Evolutionary conservation across 768 basidiomycete species (phyloP), one percentile per base, ranked within the genome.

Genomic region (Tephrocybe sp.): DNA sequence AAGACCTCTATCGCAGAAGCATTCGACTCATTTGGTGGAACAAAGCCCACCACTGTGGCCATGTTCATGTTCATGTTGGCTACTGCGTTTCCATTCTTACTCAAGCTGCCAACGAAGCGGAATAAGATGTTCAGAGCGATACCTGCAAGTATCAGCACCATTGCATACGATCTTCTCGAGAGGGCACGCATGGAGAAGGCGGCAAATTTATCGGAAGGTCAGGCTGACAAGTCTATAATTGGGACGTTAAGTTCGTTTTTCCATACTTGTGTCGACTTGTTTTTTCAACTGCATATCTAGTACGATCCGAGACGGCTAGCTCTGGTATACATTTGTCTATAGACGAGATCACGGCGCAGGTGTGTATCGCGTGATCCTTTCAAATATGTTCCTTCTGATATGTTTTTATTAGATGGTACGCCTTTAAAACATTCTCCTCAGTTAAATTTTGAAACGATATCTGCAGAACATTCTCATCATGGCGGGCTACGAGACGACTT

Each of bases 261-360:
- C 8, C 31, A 39, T 39, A 6, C 22, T 25, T 45, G 34, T 27
- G 21, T 27, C 38, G 40, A 29, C 18, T 25, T 11, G n/a, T 12
- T 21, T 33, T 24, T 34, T 18, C 19, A 38, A 10, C 19, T 15
- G 10, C 10, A 22, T 10, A 22, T 24, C 4, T 36, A 76, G 75
- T 75, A 38, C 70, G 70, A 43, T 65, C 67, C 1, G 69, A 69
- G 47, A 55, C 50, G 11, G 45, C 51, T 7, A 60, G 65, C 10
- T 27, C 40, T 2, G 21, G 55, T 61, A 0, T 68, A 15, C 47
- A 61, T 37, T n/a, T 76, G 61, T 63, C 68, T 0, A 57, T 62
- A 12, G 74, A 77, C 30, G 76, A 78, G 52, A 67, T 77, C 5
- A 57, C 67, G 30, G 71, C 69, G 2, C 72, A 73, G 60, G 70